These are phyloP conservation scores for Ceratocystiopsis brevicomis DNA, from an alignment of 2,329 filamentous ascomycete genomes.

Conservation along the genomic window DNA sequence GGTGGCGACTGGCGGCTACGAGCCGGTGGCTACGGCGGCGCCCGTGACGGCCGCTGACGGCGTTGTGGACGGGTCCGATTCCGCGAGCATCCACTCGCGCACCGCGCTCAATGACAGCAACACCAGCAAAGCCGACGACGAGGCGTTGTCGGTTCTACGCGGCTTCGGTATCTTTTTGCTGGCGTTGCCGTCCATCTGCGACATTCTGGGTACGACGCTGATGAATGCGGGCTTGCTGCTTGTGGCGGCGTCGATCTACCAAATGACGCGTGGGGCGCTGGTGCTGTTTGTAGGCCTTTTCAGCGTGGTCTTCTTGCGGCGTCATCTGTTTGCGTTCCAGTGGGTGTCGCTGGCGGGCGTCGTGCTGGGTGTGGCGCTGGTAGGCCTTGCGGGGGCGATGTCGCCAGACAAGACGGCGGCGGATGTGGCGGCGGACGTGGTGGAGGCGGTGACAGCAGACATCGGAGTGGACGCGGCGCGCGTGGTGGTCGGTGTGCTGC, in stretches of 20 bases:
- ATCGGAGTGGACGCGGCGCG: constrained; percentile 32
- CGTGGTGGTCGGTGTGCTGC: constrained; percentile 63
- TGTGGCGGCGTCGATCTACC: constrained; percentile 89
- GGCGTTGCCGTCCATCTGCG: constrained; percentile 73
- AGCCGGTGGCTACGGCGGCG: constrained; percentile 35
- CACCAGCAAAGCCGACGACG: constrained; percentile 18
- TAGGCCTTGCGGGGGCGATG: constrained; percentile 75
- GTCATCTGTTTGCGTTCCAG: constrained; percentile 69
- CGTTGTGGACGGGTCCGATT: constrained; percentile 26
- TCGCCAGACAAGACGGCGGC: constrained; percentile 43
- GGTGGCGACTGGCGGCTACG: constrained; percentile 37
- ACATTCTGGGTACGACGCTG: constrained; percentile 84
- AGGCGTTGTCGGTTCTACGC: constrained; percentile 33
- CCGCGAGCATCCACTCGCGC: constrained; percentile 24
- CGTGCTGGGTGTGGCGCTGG: constrained; percentile 69
- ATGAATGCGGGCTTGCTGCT: constrained; percentile 95
- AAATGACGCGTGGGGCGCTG: constrained; percentile 91
- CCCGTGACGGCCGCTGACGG: constrained; percentile 25
- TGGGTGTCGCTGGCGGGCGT: constrained; percentile 81
- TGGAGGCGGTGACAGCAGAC: constrained; percentile 15
- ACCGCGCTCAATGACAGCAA: constrained; percentile 25
- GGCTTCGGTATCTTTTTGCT: constrained; percentile 59
- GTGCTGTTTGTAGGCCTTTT: constrained; percentile 93
- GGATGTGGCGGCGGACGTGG: constrained; percentile 8
- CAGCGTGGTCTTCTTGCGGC: constrained; percentile 74